Conservation (phyloP, 2,329 filamentous ascomycete genomes). For the Paraphaeosphaeria minitans region DNA sequence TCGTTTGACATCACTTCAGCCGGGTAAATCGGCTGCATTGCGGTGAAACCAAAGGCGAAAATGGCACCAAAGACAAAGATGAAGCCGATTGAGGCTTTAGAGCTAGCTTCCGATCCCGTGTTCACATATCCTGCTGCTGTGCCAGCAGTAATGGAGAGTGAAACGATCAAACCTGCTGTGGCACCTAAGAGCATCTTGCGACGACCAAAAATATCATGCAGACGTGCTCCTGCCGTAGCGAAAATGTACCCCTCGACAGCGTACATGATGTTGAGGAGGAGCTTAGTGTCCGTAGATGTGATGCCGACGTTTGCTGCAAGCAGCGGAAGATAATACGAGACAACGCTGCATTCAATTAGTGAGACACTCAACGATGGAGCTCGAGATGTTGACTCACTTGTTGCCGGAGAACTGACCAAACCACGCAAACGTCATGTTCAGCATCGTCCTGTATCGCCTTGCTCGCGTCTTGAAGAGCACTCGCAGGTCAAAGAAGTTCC, state of each 20-base stretch:
- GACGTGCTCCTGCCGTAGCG: slow-evolving; percentile 37
- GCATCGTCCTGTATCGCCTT: slow-evolving; percentile 26
- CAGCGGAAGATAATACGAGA: slow-evolving; percentile 39
- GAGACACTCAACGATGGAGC: background rate
- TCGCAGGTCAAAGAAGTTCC: slow-evolving; percentile 27
- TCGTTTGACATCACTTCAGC: slow-evolving; percentile 40
- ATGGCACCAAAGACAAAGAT: slow-evolving; percentile 43
- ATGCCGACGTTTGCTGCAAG: slow-evolving; percentile 44
- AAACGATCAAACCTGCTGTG: slow-evolving; percentile 30
- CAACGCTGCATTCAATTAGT: slow-evolving; percentile 21
- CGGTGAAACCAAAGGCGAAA: slow-evolving; percentile 40
- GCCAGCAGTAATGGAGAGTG: slow-evolving; percentile 31
- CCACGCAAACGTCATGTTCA: slow-evolving; percentile 42
- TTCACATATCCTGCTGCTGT: slow-evolving; percentile 32
- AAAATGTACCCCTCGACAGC: slow-evolving; percentile 40
- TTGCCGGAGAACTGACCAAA: slow-evolving; percentile 47
- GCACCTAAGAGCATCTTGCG: slow-evolving; percentile 36
- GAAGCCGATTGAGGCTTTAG: slow-evolving; percentile 34
- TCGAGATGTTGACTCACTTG: slow-evolving; percentile 19
- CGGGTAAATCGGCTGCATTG: slow-evolving; percentile 42
- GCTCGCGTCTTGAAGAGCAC: slow-evolving; percentile 28
- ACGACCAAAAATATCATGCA: slow-evolving; percentile 34
- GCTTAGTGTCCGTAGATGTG: slow-evolving; percentile 35
- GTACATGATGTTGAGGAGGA: slow-evolving; percentile 46
- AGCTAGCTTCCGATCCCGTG: slow-evolving; percentile 19